Evolutionary conservation across 139 green algal genomes (phyloP).

Genomic region (Ettlia oleoabundans): DNA sequence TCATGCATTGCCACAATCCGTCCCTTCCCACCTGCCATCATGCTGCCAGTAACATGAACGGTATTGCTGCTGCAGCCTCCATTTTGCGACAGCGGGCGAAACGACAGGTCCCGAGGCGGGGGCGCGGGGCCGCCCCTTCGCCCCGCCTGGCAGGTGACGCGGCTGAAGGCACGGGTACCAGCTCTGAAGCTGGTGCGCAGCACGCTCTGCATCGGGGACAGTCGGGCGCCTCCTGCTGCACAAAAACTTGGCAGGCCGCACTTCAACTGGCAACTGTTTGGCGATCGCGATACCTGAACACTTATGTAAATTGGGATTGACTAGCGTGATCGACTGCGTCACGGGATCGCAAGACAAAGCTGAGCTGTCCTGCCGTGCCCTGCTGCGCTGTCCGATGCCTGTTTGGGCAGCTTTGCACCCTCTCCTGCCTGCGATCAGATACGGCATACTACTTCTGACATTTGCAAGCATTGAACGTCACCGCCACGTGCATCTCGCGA

Average conservation of each 20-base stretch:
- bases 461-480: too few relatives aligned
- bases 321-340: too few relatives aligned
- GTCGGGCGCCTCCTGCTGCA: not conserved
- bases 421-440: too few relatives aligned
- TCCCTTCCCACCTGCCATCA: not conserved
- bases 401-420: too few relatives aligned
- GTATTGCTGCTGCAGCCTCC: not conserved
- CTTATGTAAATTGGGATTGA: too few relatives aligned
- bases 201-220: not conserved
- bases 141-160: conserved; percentile 1
- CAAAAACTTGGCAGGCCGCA: not conserved
- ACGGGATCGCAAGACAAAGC: too few relatives aligned
- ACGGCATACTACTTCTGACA: too few relatives aligned
- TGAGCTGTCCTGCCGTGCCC: too few relatives aligned
- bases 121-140: not conserved
- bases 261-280: not conserved
- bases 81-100: not conserved
- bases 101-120: not conserved
- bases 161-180: not conserved
- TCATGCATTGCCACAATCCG: not conserved
- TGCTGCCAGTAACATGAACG: not conserved
- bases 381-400: too few relatives aligned
- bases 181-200: not conserved
- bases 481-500: too few relatives aligned
- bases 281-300: not conserved